These are phyloP conservation scores for Globisporangium takayamanum DNA, from an alignment of 352 stramenopile genomes.

Conservation along the genomic window DNA sequence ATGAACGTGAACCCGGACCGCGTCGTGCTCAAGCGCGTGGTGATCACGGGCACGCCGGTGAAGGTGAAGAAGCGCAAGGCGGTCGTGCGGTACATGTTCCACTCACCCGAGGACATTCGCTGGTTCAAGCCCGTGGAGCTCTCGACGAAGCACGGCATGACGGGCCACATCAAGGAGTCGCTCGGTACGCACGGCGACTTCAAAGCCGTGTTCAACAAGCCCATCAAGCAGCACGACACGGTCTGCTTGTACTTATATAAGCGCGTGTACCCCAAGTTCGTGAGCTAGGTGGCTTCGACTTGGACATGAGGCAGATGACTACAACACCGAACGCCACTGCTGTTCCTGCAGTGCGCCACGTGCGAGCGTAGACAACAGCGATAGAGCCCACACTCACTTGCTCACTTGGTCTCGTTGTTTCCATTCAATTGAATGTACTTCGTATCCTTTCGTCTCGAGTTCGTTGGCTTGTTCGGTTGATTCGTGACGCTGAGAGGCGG, in stretches of 20 bases:
- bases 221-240: conserved; percentile 99
- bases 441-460: no score
- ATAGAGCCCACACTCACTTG: no score
- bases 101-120: conserved; percentile 95
- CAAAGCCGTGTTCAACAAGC: conserved; percentile 99
- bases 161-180: conserved; percentile 97
- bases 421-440: no score
- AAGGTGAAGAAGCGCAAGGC: conserved; percentile 98
- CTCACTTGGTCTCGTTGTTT: no score
- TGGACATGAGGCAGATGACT: not conserved
- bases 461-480: no score
- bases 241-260: conserved; percentile 99
- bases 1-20: conserved; percentile 96
- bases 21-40: conserved; percentile 97
- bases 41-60: conserved; percentile 97
- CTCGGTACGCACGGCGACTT: conserved; percentile 98
- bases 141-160: conserved; percentile 96
- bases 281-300: conserved; percentile 26
- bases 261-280: conserved; percentile 97
- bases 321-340: no score
- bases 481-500: no score
- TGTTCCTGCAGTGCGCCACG: no score
- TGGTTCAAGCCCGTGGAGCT: conserved; percentile 99
- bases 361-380: no score
- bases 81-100: conserved; percentile 99